These are phyloP conservation scores for Kickxella alabastrina DNA, from an alignment of 192 early-diverging fungal genomes.

Conservation along the genomic window DNA sequence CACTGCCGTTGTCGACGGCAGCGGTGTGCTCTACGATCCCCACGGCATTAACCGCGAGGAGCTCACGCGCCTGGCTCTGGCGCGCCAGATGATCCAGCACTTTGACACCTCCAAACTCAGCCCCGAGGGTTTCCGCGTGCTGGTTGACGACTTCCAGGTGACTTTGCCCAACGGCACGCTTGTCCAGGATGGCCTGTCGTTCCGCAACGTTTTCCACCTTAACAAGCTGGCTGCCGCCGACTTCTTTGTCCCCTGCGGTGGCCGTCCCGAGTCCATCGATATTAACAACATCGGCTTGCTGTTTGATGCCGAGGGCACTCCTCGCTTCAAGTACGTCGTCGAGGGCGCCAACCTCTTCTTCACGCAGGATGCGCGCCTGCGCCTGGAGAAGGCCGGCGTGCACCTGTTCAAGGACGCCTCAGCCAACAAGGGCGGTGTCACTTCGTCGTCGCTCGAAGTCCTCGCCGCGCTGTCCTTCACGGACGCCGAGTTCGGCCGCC, in stretches of 20 bases:
- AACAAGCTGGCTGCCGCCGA: conserved; percentile 74
- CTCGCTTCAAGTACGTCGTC: conserved; percentile 98
- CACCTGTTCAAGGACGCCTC: conserved; percentile 98
- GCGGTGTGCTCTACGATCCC: conserved; percentile 91
- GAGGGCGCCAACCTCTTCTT: conserved; percentile 99
- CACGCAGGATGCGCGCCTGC: conserved; percentile 96
- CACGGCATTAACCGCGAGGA: conserved; percentile 88
- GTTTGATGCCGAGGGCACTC: conserved; percentile 72
- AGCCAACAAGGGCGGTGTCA: conserved; percentile 99
- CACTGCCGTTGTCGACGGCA: conserved; percentile 93
- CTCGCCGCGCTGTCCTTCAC: conserved; percentile 92
- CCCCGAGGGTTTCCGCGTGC: conserved; percentile 86
- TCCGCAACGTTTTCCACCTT: conserved; percentile 97
- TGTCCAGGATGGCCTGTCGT: conserved; percentile 83
- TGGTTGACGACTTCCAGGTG: conserved; percentile 89
- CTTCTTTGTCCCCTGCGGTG: conserved; percentile 98
- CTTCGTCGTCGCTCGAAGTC: conserved; percentile 96
- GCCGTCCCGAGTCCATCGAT: conserved; percentile 95
- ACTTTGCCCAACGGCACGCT: conserved; percentile 83
- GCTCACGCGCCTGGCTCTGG: conserved; percentile 77
- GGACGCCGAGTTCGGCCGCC: conserved; percentile 82
- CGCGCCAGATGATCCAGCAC: conserved; percentile 82
- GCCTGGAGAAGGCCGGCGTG: conserved; percentile 90
- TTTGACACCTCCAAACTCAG: conserved; percentile 82
- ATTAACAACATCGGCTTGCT: conserved; percentile 80